Conservation (phyloP, 1,284 basidiomycete species). For the Cutaneotrichosporon sp. region DNA sequence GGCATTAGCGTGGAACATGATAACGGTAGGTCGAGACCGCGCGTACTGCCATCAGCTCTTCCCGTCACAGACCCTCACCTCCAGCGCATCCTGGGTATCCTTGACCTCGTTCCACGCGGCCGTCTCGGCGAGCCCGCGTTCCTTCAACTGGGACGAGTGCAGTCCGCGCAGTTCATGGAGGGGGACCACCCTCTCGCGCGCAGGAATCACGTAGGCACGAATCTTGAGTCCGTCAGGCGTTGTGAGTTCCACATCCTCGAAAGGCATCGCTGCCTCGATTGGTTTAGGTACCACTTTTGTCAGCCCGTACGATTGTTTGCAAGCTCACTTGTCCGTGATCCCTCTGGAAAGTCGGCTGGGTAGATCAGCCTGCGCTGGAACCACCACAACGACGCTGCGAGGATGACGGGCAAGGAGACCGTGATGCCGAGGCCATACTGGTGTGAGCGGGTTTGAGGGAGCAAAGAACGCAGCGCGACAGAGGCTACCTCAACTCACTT, state of each 20-base stretch:
- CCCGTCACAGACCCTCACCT: too few species aligned
- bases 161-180: slow-evolving; percentile 25
- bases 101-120: slow-evolving; percentile 31
- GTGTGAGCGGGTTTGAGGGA: not conserved
- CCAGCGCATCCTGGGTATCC: slow-evolving; percentile 28
- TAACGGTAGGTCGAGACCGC: slow-evolving; percentile 67
- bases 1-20: slow-evolving; percentile 90
- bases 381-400: slow-evolving; percentile 68
- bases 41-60: slow-evolving; percentile 54
- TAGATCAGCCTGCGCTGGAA: slow-evolving; percentile 86
- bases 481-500: slow-evolving; percentile 54
- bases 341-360: slow-evolving; percentile 76
- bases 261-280: slow-evolving; percentile 61
- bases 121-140: slow-evolving; percentile 22
- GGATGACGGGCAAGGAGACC: slow-evolving; percentile 21
- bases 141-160: slow-evolving; percentile 21
- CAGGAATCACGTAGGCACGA: slow-evolving; percentile 59
- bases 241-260: slow-evolving; percentile 65
- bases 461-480: not conserved
- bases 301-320: not conserved
- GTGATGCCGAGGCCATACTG: slow-evolving; percentile 38
- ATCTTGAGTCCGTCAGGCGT: slow-evolving; percentile 61
- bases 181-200: slow-evolving; percentile 24
- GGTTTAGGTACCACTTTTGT: slow-evolving; percentile 65
- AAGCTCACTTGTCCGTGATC: slow-evolving; percentile 65